Conservation (phyloP, 192 early-diverging fungal species). For the Podila minutissima region DNA sequence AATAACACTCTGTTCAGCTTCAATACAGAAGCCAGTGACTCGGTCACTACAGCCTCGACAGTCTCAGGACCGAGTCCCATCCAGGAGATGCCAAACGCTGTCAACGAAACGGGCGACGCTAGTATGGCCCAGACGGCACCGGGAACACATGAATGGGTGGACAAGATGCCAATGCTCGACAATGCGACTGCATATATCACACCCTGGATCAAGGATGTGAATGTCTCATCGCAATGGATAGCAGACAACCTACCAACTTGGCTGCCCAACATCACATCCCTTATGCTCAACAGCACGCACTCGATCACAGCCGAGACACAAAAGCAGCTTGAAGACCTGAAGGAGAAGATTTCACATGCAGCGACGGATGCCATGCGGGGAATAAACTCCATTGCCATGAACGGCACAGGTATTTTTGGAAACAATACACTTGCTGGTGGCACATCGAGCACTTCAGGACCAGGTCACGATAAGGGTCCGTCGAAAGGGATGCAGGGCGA, state of each 20-base stretch:
- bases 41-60: neutral
- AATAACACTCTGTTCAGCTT: slow-evolving; percentile 26
- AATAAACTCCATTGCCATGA: neutral
- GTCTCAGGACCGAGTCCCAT: neutral
- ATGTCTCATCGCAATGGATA: slow-evolving; percentile 13
- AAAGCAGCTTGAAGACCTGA: slow-evolving; percentile 9
- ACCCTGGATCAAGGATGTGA: slow-evolving; percentile 18
- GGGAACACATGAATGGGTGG: neutral
- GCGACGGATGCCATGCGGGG: slow-evolving; percentile 2
- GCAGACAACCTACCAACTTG: slow-evolving; percentile 17
- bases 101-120: neutral
- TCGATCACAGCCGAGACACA: neutral
- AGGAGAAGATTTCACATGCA: slow-evolving; percentile 1
- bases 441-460: neutral
- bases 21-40: neutral
- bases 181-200: slow-evolving; percentile 1
- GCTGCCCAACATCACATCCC: slow-evolving; percentile 45
- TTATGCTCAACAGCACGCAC: slow-evolving; percentile 21
- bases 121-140: neutral
- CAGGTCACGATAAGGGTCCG: neutral
- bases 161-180: slow-evolving; percentile 5
- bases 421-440: neutral
- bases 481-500: slow-evolving; percentile 6
- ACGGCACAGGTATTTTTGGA: neutral
- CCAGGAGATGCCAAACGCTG: neutral